Base-by-base conservation (phyloP, 306 rosid species). In the Hylodesmum podocarpum region DNA sequence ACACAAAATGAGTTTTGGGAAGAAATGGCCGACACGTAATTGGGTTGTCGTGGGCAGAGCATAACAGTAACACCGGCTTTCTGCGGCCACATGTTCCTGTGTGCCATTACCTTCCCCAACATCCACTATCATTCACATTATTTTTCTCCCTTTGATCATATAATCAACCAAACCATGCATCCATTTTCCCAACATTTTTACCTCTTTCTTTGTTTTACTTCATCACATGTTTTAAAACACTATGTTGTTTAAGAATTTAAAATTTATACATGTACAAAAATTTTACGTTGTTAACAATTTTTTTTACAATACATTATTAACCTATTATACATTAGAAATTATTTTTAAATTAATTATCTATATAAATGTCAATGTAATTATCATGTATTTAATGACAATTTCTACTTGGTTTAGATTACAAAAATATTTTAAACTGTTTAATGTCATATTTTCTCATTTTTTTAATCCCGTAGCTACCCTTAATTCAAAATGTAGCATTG, bases 21-120 rank as follows among this genome's bases (percentile, higher is more conserved):
- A 64, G 54, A 81, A 76, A 64, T 37, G 76, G 77, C 85, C 85
- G 85, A 85, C 88, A 87, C 61, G 79, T 71, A 70, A 83, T 80
- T 73, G 71, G 71, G 80, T 40, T 79, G 66, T 75, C 78, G 77
- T 69, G 80, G 76, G 40, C 44, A 82, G 77, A 82, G 77, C 85
- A 75, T 57, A 68, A 73, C 77, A 80, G 83, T 66, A 66, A 59
- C 72, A 73, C 84, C 81, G 80, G 78, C 86, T 78, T 86, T 81
- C 66, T 70, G 75, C 78, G 70, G 71, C 72, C 80, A 85, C 89
- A 77, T 82, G 80, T 80, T 57, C 57, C 51, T 76, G 43, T 76
- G 27, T 73, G 79, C 82, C 83, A 44, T 63, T 70, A 33, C 72
- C 87, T 78, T 78, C 82, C 33, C 86, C 88, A 71, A 78, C 88